Base-by-base conservation (phyloP, 164 flowering plant species). In the Taxillus chinensis region DNA sequence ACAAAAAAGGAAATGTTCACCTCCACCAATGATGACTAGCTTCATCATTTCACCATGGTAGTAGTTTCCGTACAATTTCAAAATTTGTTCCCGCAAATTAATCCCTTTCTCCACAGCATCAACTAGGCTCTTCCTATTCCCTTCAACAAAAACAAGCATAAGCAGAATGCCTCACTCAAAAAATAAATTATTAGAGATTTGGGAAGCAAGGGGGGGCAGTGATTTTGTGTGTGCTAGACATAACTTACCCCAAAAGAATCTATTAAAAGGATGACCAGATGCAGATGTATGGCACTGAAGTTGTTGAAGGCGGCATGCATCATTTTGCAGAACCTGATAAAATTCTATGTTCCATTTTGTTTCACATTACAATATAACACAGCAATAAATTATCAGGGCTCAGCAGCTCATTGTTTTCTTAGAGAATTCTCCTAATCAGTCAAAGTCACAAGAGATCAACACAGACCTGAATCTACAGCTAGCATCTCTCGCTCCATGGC, bases 401-500 rank as follows among this genome's bases (percentile, higher is more conserved):
- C 58, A 74, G 59, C 62, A 62, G 50, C 41, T 37, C 17, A 45
- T 59, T 9, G 27, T 27, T 27, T 27, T 27, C 27, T 2, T 2
- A 27, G 39, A 55, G 49, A 8, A 61, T 51, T 58, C 39, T 39
- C 3, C 37, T 45, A 63, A 65, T 66, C 43, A 39, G 55, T 8
- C 37, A 7, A 13, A 61, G 8, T 52, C 37, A 48, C 5, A 41
- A 5, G 15, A 60, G 11, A 45, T 8, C n/a, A 2, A 49, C 3
- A 56, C 50, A 59, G 58, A 93, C 99, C 99, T 79, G 99, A 95
- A 79, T 95, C 97, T 13, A 95, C 90, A 62, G 97, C 99, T 60
- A 83, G 84, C 39, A 95, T 79, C 70, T 95, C 99, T 63, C 99
- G 75, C 61, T 91, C 99, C 99, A 95, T 91, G 58, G 97, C 97